Percentiles rank a stretch among this genome's conserved stretches.
These are phyloP conservation scores for Verticillium isaacii DNA, from an alignment of 2,329 filamentous ascomycete genomes.

Conservation along the genomic window DNA sequence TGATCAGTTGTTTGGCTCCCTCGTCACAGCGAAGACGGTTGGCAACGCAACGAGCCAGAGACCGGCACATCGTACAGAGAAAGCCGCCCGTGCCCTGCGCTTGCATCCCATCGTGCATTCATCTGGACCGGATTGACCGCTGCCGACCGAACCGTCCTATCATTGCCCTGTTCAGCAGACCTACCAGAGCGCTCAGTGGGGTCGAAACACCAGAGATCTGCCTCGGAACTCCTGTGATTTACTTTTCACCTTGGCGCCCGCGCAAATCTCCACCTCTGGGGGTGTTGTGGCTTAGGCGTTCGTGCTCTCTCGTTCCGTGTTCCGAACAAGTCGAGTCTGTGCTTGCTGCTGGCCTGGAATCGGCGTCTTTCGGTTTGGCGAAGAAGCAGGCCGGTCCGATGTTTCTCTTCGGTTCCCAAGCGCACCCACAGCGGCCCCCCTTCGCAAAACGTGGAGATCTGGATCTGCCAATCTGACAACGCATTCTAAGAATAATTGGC, in stretches of 20 bases:
- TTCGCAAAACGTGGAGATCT: conserved; percentile 2
- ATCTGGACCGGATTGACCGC: neutral
- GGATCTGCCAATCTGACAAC: neutral
- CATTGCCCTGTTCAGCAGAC: neutral
- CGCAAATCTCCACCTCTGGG: neutral
- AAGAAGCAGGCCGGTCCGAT: neutral
- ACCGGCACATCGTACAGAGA: neutral
- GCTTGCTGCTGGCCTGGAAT: neutral
- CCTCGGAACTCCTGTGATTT: neutral
- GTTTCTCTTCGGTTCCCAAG: neutral
- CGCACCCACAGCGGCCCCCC: neutral
- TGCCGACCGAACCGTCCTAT: neutral
- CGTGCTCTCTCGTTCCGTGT: neutral
- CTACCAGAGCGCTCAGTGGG: neutral
- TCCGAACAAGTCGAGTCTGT: neutral
- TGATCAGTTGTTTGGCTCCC: neutral
- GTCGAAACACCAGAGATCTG: conserved; percentile 2
- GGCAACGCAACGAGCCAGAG: neutral
- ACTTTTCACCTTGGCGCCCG: neutral
- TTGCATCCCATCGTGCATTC: neutral
- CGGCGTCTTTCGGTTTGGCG: neutral
- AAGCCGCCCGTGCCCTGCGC: neutral
- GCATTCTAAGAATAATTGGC: conserved; percentile 1
- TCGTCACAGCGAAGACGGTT: neutral
- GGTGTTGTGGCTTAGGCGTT: neutral